Percentiles rank a stretch among this genome's conserved stretches.
Evolutionary conservation across 495 filamentous ascomycete species (phyloP).

Genomic region (Filosporella fistucella): DNA sequence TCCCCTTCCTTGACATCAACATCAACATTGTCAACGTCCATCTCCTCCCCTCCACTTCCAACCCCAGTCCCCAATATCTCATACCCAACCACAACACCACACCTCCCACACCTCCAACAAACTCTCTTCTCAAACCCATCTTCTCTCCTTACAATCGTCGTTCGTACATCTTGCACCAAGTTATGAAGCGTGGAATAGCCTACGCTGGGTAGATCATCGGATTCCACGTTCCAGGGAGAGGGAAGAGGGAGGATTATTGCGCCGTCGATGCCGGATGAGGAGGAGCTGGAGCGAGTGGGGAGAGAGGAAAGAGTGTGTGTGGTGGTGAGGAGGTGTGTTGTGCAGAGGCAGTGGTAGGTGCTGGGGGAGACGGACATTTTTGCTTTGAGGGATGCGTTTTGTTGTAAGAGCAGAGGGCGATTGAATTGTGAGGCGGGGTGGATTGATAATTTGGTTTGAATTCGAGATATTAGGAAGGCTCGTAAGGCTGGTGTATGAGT

Average conservation of each 20-base stretch:
- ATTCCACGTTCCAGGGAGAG: constrained; percentile 8
- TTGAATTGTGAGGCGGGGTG: too few species aligned
- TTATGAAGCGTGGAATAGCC: constrained; percentile 27
- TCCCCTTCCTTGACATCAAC: constrained; percentile 7
- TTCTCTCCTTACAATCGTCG: constrained; percentile 52
- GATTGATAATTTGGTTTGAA: too few species aligned
- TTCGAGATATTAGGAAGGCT: too few species aligned
- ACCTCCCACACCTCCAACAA: constrained; percentile 57
- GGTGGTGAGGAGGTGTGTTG: constrained; percentile 62
- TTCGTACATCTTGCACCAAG: constrained; percentile 38
- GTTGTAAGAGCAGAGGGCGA: not conserved
- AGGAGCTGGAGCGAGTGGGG: constrained; percentile 40
- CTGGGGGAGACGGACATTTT: constrained; percentile 3
- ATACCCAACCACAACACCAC: constrained; percentile 62
- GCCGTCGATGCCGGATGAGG: constrained; percentile 30
- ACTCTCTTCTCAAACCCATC: constrained; percentile 73
- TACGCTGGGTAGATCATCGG: constrained; percentile 8
- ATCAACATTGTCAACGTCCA: constrained; percentile 12
- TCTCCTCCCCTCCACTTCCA: constrained; percentile 14
- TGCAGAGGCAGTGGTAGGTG: constrained; percentile 75
- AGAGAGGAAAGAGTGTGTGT: constrained; percentile 51
- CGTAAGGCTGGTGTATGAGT: too few species aligned
- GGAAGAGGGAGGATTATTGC: constrained; percentile 40
- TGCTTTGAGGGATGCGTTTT: not conserved
- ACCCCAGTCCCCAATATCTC: constrained; percentile 29